These are phyloP conservation scores for Thalassiosira allenii DNA, from an alignment of 352 stramenopile species.

Conservation along the genomic window DNA sequence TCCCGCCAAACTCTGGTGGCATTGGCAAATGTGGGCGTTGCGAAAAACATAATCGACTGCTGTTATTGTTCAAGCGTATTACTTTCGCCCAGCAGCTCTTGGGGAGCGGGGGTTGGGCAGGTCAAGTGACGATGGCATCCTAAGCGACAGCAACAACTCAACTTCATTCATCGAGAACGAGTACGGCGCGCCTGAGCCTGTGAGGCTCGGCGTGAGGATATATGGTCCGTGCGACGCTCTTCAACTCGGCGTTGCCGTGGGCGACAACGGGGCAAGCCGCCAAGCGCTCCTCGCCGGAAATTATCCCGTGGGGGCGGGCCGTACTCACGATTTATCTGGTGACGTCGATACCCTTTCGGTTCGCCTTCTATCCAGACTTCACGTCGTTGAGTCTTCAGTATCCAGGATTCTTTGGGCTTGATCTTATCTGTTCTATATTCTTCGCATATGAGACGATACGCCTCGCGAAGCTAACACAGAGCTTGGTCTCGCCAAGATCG, in stretches of 20 bases:
- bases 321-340: constrained; percentile 37
- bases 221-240: background rate
- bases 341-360: constrained; percentile 33
- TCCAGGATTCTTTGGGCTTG: constrained; percentile 39
- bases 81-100: too few relatives aligned
- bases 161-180: too few relatives aligned
- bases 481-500: constrained; percentile 14
- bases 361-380: constrained; percentile 54
- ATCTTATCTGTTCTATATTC: constrained; percentile 48
- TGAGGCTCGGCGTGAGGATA: too few relatives aligned
- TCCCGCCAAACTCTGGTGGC: too few relatives aligned
- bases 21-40: too few relatives aligned
- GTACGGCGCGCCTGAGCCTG: too few relatives aligned
- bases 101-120: too few relatives aligned
- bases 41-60: too few relatives aligned
- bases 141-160: too few relatives aligned
- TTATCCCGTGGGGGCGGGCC: constrained; percentile 31
- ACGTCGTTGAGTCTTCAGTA: constrained; percentile 14
- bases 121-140: too few relatives aligned
- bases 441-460: constrained; percentile 49
- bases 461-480: constrained; percentile 12
- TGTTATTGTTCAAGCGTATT: too few relatives aligned
- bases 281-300: background rate
- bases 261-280: constrained; percentile 1
- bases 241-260: constrained; percentile 16